Evolutionary conservation across 148 eudicot genomes (phyloP).

Genomic region (Beta vulgaris): DNA sequence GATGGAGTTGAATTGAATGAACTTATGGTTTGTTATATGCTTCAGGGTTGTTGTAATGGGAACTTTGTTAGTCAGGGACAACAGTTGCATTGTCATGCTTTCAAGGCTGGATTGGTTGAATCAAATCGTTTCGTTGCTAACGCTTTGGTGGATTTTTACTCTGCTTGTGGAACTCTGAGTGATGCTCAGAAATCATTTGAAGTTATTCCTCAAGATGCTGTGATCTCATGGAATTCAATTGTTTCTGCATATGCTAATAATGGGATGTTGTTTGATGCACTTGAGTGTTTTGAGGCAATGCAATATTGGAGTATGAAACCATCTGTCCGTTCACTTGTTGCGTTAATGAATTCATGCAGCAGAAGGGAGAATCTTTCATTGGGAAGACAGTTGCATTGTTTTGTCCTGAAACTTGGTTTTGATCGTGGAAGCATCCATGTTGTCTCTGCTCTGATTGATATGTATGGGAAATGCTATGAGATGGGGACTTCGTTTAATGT

Average conservation of each 20-base stretch:
- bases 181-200: constrained; percentile 57
- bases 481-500: constrained; percentile 45
- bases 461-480: constrained; percentile 88
- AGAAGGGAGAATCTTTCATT: constrained; percentile 32
- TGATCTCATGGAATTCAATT: constrained; percentile 85
- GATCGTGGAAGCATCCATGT: constrained; percentile 46
- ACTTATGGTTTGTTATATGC: constrained; percentile 63
- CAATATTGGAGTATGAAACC: constrained; percentile 63
- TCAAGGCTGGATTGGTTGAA: constrained; percentile 51
- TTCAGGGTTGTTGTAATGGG: constrained; percentile 58
- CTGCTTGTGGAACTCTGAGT: constrained; percentile 57
- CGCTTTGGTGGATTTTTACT: constrained; percentile 79
- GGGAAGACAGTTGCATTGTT: constrained; percentile 68
- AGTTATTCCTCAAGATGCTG: constrained; percentile 52
- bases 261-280: constrained; percentile 45
- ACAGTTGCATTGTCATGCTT: constrained; percentile 62
- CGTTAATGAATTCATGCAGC: constrained; percentile 61
- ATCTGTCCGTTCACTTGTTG: constrained; percentile 56
- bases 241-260: constrained; percentile 49
- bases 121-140: constrained; percentile 64
- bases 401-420: constrained; percentile 50
- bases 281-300: constrained; percentile 50
- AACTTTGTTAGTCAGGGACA: constrained; percentile 53
- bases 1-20: constrained; percentile 63
- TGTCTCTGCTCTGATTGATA: constrained; percentile 78